A percentile compares a stretch with the other conserved stretches of the same genome.
Conservation (phyloP, 345 rosid genomes). For the Syzygium aromaticum region DNA sequence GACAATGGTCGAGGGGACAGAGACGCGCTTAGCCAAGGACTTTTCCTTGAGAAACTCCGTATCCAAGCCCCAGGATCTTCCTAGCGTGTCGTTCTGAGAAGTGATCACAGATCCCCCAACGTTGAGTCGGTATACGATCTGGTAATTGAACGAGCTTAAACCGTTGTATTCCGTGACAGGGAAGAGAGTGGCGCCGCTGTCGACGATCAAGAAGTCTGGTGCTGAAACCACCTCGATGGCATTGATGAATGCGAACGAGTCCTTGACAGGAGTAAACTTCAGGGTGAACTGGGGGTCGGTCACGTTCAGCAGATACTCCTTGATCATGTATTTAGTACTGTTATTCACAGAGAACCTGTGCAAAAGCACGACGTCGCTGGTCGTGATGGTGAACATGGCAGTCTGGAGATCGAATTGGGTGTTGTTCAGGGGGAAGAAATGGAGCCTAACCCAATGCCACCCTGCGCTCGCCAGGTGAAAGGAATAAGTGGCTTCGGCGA, state of each 20-base stretch:
- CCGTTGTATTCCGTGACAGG: constrained; percentile 3
- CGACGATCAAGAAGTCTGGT: constrained; percentile 1
- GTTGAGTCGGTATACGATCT: neutral
- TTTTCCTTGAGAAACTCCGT: neutral
- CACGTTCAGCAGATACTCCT: constrained; percentile 5
- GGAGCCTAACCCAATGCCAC: constrained; percentile 13
- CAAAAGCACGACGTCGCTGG: constrained; percentile 1
- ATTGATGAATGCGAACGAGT: constrained; percentile 10
- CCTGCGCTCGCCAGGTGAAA: constrained; percentile 6
- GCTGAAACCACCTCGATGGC: constrained; percentile 16
- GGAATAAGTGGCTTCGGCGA: constrained; percentile 1
- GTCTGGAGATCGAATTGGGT: neutral
- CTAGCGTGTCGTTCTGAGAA: constrained; percentile 10
- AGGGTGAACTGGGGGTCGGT: constrained; percentile 1
- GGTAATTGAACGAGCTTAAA: neutral
- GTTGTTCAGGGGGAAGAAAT: constrained; percentile 4
- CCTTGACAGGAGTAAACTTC: constrained; percentile 1
- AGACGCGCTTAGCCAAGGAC: neutral
- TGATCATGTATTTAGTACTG: neutral
- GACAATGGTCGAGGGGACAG: constrained; percentile 3
- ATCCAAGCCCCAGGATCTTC: constrained; percentile 4
- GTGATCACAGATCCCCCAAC: constrained; percentile 8
- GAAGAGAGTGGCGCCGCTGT: neutral
- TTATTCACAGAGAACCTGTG: constrained; percentile 4
- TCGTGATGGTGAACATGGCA: constrained; percentile 2